Evolutionary conservation across 78 protist species (phyloP).

Genomic region (Emiliania huxleyi): DNA sequence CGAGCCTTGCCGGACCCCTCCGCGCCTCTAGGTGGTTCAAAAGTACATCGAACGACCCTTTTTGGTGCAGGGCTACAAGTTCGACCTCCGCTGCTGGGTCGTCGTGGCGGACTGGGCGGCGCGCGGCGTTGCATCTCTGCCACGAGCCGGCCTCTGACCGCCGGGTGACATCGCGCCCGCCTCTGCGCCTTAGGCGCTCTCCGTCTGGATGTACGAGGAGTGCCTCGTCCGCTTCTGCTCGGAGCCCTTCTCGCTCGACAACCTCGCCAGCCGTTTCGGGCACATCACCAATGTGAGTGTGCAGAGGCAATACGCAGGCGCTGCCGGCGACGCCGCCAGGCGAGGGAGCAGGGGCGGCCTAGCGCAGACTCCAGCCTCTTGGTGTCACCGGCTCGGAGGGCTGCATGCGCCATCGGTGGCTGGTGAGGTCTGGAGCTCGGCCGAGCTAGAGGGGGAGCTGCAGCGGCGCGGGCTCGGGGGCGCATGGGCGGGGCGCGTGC

Average conservation of each 20-base stretch:
- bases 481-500: background rate
- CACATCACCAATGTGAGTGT: background rate
- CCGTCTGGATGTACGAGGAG: background rate
- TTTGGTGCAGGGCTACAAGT: conserved; percentile 55
- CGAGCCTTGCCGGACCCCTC: too few species aligned
- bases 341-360: too few species aligned
- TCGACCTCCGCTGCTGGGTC: conserved; percentile 71
- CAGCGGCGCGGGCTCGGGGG: background rate
- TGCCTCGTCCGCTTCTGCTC: background rate
- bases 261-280: background rate
- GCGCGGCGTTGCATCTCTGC: too few species aligned
- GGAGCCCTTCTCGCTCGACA: background rate
- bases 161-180: too few species aligned
- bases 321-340: background rate
- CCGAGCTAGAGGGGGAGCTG: background rate
- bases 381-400: too few species aligned
- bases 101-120: conserved; percentile 34
- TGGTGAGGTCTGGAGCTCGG: background rate
- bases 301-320: background rate
- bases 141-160: too few species aligned
- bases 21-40: too few species aligned
- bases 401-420: too few species aligned
- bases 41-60: conserved; percentile 61
- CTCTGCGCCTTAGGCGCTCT: too few species aligned
- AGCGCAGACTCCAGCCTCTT: too few species aligned